Evolutionary conservation across 805 yeast genomes (phyloP), one percentile per base, ranked within the genome.

Genomic region (Candida methanosorbosa): DNA sequence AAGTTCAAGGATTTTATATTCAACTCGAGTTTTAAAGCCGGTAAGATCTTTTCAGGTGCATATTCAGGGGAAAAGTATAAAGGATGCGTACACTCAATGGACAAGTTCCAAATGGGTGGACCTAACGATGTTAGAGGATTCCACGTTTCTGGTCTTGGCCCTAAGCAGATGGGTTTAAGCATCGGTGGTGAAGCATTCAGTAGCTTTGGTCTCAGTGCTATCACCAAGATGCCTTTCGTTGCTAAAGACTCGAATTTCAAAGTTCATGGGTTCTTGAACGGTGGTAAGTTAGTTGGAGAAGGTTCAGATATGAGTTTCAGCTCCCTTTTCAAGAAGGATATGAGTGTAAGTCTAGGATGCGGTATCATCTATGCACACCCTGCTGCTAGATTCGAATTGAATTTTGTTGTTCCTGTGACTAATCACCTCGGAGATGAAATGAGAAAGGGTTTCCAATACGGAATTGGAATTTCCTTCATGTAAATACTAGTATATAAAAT

Each of bases 61-160:
- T 17, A 40, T 21, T 9, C 8, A 9, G 23, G 23, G 23, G 8
- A 12, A 5, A 24, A 11, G 14, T n/a, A n/a, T n/a, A 30, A 30
- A 12, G 22, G 16, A 12, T 3, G 41, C 3, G 41, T 63, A 12
- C 64, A 57, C 42, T 54, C 73, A 7, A 57, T 73, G 56, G 80
- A 74, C 48, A 54, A 75, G 30, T 73, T 72, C 38, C 70, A 64
- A 44, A 55, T 66, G 3, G 80, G 80, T n/a, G 80, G 80, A 2
- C 72, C 80, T 11, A 73, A 72, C 42, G 79, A 73, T 40, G 64
- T 74, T 8, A 58, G 79, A 29, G 68, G 78, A 1, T 74, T 72
- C 43, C 49, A 56, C 9, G 46, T 71, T 38, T 66, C 72, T 29
- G 78, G 78, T 1, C 43, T 73, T 29, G 79, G 80, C 0, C 79